Percentiles rank a stretch among this genome's conserved stretches.
Conservation (phyloP, 495 filamentous ascomycete species). For the Penicillium coffeae region DNA sequence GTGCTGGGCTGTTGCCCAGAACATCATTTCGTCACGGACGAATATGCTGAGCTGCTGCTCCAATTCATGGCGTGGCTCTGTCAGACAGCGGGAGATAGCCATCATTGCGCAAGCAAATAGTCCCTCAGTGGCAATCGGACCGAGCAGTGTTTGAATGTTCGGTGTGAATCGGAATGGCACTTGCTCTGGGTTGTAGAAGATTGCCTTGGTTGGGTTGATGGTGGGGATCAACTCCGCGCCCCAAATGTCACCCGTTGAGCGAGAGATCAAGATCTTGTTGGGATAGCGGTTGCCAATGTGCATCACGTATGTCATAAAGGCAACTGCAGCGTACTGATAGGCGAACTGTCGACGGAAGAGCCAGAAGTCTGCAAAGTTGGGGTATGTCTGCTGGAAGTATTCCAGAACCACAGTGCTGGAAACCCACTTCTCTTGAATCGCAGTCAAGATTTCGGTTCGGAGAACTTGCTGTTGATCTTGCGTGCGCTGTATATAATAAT, state of each 20-base stretch:
- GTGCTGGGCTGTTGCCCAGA: conserved; percentile 87
- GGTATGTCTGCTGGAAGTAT: conserved; percentile 86
- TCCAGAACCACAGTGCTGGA: conserved; percentile 74
- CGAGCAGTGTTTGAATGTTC: conserved; percentile 92
- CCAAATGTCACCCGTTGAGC: conserved; percentile 90
- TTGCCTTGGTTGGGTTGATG: conserved; percentile 73
- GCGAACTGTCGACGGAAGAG: conserved; percentile 94
- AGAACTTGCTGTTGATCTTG: conserved; percentile 64
- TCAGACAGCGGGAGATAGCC: conserved; percentile 92
- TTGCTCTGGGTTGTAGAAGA: conserved; percentile 90
- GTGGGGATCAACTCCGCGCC: conserved; percentile 85
- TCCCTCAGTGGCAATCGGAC: conserved; percentile 90
- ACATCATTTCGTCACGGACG: conserved; percentile 95
- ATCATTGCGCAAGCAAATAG: conserved; percentile 89
- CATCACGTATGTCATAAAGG: conserved; percentile 98
- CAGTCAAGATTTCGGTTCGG: conserved; percentile 79
- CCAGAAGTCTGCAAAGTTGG: conserved; percentile 92
- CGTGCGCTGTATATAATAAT: conserved; percentile 46
- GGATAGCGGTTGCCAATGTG: conserved; percentile 93
- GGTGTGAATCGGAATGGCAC: conserved; percentile 97
- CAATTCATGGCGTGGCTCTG: conserved; percentile 84
- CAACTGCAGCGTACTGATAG: conserved; percentile 92
- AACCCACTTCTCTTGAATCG: conserved; percentile 90
- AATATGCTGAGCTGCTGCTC: conserved; percentile 91
- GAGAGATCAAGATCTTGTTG: conserved; percentile 88